These are phyloP conservation scores for Colletotrichum sp. DNA, from an alignment of 2,329 filamentous ascomycete species.

Conservation along the genomic window DNA sequence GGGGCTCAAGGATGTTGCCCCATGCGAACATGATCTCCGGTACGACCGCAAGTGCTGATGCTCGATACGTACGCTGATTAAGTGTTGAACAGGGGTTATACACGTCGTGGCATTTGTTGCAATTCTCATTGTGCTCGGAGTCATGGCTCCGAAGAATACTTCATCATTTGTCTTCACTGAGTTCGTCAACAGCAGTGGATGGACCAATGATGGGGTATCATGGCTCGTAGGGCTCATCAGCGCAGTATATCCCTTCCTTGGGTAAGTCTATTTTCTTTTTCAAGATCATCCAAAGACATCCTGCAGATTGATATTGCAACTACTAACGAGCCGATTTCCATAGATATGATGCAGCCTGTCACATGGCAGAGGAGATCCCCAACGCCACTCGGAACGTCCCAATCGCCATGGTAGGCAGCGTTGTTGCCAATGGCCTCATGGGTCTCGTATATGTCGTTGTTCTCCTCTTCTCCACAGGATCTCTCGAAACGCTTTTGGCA, in stretches of 20 bases:
- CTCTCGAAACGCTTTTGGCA: slow-evolving; percentile 39
- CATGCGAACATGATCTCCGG: slow-evolving; percentile 33
- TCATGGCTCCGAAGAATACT: slow-evolving; percentile 33
- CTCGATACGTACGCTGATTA: fast-evolving
- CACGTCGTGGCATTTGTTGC: slow-evolving; percentile 32
- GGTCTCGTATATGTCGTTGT: slow-evolving; percentile 46
- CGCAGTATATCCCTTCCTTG: slow-evolving; percentile 36
- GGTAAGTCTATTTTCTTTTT: slow-evolving; percentile 22
- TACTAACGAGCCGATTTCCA: fast-evolving
- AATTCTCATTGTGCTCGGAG: slow-evolving; percentile 30
- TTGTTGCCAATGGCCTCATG: slow-evolving; percentile 47
- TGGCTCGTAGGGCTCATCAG: slow-evolving; percentile 36
- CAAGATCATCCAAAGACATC: fast-evolving
- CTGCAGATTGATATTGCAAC: not conserved
- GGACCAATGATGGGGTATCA: slow-evolving; percentile 31
- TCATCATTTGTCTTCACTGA: slow-evolving; percentile 34
- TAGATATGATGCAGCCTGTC: slow-evolving; percentile 37
- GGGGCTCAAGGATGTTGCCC: slow-evolving; percentile 40
- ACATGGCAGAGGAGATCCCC: slow-evolving; percentile 38
- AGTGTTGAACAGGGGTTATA: slow-evolving; percentile 21
- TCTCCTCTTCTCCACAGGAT: slow-evolving; percentile 46
- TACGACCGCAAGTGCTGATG: not conserved
- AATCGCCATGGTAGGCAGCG: slow-evolving; percentile 36
- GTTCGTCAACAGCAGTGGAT: slow-evolving; percentile 34
- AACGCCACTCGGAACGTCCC: slow-evolving; percentile 35